Conservation (phyloP, 768 basidiomycete genomes). For the Russula dissimulans region DNA sequence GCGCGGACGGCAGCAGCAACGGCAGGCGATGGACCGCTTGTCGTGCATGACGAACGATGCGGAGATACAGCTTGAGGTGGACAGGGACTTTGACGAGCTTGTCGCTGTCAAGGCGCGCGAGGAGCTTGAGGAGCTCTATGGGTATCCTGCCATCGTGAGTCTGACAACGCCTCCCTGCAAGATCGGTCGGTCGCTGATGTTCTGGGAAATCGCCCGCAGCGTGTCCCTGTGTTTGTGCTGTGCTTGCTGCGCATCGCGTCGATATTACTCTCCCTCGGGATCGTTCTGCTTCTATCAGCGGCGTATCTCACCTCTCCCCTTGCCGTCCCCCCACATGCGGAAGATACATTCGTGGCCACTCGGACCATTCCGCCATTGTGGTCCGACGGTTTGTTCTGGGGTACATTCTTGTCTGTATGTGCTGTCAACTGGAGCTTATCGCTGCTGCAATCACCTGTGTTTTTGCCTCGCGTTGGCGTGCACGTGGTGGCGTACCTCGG, state of each 20-base stretch:
- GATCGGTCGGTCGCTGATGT: background rate
- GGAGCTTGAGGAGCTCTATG: constrained; percentile 74
- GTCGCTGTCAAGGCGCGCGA: constrained; percentile 54
- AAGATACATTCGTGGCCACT: background rate
- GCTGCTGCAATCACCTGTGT: constrained; percentile 54
- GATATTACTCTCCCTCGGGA: constrained; percentile 59
- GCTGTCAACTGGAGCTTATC: constrained; percentile 42
- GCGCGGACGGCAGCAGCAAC: background rate
- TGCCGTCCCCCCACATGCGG: background rate
- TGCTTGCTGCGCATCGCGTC: constrained; percentile 71
- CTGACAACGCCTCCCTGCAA: background rate
- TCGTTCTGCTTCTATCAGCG: constrained; percentile 50
- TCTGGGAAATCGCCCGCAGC: constrained; percentile 31
- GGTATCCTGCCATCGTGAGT: constrained; percentile 70
- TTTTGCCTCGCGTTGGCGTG: constrained; percentile 65
- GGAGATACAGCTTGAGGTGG: constrained; percentile 36
- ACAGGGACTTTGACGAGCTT: constrained; percentile 59
- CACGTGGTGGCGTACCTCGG: constrained; percentile 69
- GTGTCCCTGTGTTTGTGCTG: constrained; percentile 70
- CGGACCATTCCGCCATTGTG: constrained; percentile 18
- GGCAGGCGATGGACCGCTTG: background rate
- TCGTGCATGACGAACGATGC: constrained; percentile 14
- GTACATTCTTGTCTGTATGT: constrained; percentile 25
- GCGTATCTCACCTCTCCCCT: constrained; percentile 52
- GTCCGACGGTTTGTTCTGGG: constrained; percentile 22